Evolutionary conservation across 164 flowering plant genomes (phyloP).

Genomic region (Aristolochia contorta): DNA sequence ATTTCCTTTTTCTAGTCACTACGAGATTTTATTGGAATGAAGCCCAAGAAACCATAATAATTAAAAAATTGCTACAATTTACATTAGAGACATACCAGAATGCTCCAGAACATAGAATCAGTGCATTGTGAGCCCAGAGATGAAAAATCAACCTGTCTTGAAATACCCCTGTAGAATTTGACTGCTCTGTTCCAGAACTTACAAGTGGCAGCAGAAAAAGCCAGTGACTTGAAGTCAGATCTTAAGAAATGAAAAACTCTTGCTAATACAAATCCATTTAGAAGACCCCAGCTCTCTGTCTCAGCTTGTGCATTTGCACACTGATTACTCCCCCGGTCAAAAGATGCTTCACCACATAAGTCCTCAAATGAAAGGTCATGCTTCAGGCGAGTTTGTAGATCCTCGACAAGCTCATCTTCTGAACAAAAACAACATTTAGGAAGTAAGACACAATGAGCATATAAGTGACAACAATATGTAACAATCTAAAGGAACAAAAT

Average conservation of each 20-base stretch:
- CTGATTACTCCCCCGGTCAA: conserved; percentile 20
- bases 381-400: conserved; percentile 13
- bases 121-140: conserved; percentile 53
- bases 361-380: conserved; percentile 61
- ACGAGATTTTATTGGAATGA: too few species aligned
- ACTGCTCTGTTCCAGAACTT: conserved; percentile 73
- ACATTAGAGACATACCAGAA: conserved; percentile 40
- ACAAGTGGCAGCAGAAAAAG: conserved; percentile 72
- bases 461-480: too few species aligned
- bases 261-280: conserved; percentile 62
- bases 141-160: conserved; percentile 63
- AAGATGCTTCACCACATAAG: conserved; percentile 41
- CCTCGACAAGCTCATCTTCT: conserved; percentile 44
- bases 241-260: conserved; percentile 82
- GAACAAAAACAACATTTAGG: not conserved
- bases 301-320: conserved; percentile 18
- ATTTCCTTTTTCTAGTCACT: too few species aligned
- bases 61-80: too few species aligned
- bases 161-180: conserved; percentile 50
- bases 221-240: conserved; percentile 66
- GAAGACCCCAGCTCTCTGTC: conserved; percentile 60
- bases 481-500: not conserved
- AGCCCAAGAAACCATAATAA: too few species aligned
- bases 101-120: conserved; percentile 40
- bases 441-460: too few species aligned